These are phyloP conservation scores for Boletus eberwhitei DNA, from an alignment of 768 basidiomycete genomes.

Conservation along the genomic window DNA sequence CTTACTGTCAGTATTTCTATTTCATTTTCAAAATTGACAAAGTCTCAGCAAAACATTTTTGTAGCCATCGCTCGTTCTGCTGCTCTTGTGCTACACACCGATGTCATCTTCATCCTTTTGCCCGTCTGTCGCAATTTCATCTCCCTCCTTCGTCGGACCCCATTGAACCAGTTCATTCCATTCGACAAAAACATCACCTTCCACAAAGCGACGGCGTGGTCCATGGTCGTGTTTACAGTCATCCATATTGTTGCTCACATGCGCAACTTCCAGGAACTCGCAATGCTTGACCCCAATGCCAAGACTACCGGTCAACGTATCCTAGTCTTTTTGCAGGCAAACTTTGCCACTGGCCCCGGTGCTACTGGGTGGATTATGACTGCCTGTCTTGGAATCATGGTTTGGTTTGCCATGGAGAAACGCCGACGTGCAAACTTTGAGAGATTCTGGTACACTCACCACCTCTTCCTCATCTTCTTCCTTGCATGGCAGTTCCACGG, in stretches of 20 bases:
- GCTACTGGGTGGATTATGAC: constrained; percentile 90
- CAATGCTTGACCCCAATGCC: constrained; percentile 51
- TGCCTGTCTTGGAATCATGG: constrained; percentile 68
- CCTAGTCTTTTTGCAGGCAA: constrained; percentile 68
- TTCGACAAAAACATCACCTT: constrained; percentile 93
- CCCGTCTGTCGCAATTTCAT: constrained; percentile 96
- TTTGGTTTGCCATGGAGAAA: constrained; percentile 84
- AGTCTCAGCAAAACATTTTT: not conserved
- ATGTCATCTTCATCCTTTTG: constrained; percentile 90
- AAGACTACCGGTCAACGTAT: constrained; percentile 52
- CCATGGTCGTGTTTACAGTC: constrained; percentile 71
- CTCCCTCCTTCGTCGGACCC: constrained; percentile 80
- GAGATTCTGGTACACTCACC: constrained; percentile 84
- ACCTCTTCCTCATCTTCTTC: constrained; percentile 92
- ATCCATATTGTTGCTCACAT: constrained; percentile 85
- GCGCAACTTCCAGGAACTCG: constrained; percentile 76
- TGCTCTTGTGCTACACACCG: constrained; percentile 87
- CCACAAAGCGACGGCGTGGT: constrained; percentile 90
- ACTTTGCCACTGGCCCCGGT: constrained; percentile 82
- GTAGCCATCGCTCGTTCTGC: constrained; percentile 83
- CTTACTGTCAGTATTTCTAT: constrained; percentile 56
- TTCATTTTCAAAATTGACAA: not conserved
- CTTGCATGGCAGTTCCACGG: constrained; percentile 93
- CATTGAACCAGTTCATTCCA: constrained; percentile 82
- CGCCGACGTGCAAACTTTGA: constrained; percentile 76